Conservation (phyloP, 306 rosid species). For the Astragalus glycyphyllos region DNA sequence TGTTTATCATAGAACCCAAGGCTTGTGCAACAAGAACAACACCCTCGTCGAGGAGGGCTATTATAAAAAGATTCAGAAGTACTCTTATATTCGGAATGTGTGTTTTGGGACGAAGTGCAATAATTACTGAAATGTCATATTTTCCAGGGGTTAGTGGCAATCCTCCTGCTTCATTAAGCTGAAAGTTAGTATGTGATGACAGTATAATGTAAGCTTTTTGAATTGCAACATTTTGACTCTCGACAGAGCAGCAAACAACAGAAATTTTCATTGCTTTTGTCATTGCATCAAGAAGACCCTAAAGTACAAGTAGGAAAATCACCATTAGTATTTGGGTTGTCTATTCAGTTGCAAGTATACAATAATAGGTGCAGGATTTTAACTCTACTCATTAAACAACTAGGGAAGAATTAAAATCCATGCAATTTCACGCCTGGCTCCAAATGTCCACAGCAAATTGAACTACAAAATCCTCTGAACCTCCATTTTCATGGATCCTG, state of each 20-base stretch:
- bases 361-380: slow-evolving; percentile 9
- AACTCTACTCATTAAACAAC: slow-evolving; percentile 5
- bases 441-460: slow-evolving; percentile 70
- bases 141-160: slow-evolving; percentile 54
- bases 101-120: slow-evolving; percentile 64
- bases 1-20: slow-evolving; percentile 90
- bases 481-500: slow-evolving; percentile 74
- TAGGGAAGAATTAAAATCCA: slow-evolving; percentile 41
- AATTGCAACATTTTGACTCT: slow-evolving; percentile 67
- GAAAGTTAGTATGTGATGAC: slow-evolving; percentile 60
- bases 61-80: slow-evolving; percentile 65
- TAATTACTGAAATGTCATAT: slow-evolving; percentile 63
- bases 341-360: slow-evolving; percentile 32
- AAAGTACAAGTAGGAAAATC: slow-evolving; percentile 45
- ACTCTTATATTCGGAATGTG: slow-evolving; percentile 62
- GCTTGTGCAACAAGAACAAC: slow-evolving; percentile 87
- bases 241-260: slow-evolving; percentile 69
- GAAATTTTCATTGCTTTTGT: slow-evolving; percentile 74
- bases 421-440: slow-evolving; percentile 62
- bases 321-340: slow-evolving; percentile 31
- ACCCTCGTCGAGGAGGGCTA: slow-evolving; percentile 68
- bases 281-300: slow-evolving; percentile 81
- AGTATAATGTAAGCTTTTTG: slow-evolving; percentile 68
- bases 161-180: slow-evolving; percentile 57
- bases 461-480: slow-evolving; percentile 64